Evolutionary conservation across 176 grass and related monocot species (phyloP), one percentile per base, ranked within the genome.

Genomic region (Guadua angustifolia): DNA sequence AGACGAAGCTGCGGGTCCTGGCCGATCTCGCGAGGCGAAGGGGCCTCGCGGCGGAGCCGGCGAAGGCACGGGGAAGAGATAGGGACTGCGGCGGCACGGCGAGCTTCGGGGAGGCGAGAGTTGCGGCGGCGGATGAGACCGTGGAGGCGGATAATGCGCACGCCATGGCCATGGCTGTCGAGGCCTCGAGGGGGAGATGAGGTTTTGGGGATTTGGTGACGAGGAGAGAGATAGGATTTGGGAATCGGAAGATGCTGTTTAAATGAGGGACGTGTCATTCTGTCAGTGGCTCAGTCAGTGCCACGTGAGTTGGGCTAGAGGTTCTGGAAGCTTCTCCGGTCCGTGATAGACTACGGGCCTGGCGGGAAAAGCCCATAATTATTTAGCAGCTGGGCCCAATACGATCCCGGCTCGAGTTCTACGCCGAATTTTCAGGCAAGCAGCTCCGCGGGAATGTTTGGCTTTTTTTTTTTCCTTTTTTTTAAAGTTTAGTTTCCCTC

Each of bases 121-220:
- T 57, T 51, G 85, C 77, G n/a, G 70, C 40, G 26, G 71, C 44
- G 29, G 71, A 15, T 26, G 83, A 45, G 36, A 83, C 70, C 79
- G 69, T 66, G 17, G 88, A 32, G 70, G 73, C 64, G n/a, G 91
- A 84, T 33, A 89, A 50, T 75, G 86, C 76, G 60, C 83, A 83
- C 60, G 75, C 81, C 85, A 86, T 86, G 45, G 93, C 84, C 79
- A 82, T 82, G 68, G 43, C 57, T 74, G 87, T 19, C 71, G 51
- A 84, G 82, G 60, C 21, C 21, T 22, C n/a, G 9, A 59, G 44
- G 82, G 44, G 79, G 47, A n/a, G n/a, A 22, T 47, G 78, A 29
- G 62, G 14, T 33, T 44, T 45, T 50, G 69, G 69, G 80, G 80
- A 73, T 73, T 35, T 74, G 52, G 22, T 42, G 7, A 32, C 1